Evolutionary conservation across 2,329 filamentous ascomycete genomes (phyloP).

Genomic region (Scorias spongiosa): DNA sequence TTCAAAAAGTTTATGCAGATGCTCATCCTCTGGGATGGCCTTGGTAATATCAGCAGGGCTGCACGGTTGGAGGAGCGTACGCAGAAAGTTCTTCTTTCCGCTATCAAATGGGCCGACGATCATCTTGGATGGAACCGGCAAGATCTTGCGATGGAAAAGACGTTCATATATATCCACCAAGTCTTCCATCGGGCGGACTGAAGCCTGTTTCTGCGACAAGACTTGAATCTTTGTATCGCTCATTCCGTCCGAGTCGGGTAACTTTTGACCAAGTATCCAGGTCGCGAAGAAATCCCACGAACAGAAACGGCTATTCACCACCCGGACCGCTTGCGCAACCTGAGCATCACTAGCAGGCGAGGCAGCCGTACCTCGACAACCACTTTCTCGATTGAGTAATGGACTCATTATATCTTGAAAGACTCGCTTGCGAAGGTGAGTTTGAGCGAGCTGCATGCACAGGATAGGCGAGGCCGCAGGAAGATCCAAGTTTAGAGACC

Average conservation of each 20-base stretch:
- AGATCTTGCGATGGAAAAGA: not conserved
- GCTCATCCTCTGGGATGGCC: not conserved
- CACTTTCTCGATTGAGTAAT: not conserved
- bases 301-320: slow-evolving; percentile 12
- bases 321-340: slow-evolving; percentile 10
- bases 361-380: not conserved
- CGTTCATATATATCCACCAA: not conserved
- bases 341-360: slow-evolving; percentile 2
- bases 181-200: not conserved
- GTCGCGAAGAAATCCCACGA: not conserved
- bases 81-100: not conserved
- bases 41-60: not conserved
- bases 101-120: not conserved
- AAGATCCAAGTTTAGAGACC: slow-evolving; percentile 17
- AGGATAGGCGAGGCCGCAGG: slow-evolving; percentile 16
- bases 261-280: no score
- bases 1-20: not conserved
- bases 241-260: no score
- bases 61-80: not conserved
- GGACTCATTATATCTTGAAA: slow-evolving; percentile 11
- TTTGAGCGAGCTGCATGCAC: slow-evolving; percentile 15
- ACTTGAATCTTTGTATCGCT: no score
- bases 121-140: not conserved
- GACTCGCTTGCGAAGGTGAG: slow-evolving; percentile 14
- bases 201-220: not conserved